Base-by-base conservation (phyloP, 345 rosid genomes). In the Kandelia obovata region DNA sequence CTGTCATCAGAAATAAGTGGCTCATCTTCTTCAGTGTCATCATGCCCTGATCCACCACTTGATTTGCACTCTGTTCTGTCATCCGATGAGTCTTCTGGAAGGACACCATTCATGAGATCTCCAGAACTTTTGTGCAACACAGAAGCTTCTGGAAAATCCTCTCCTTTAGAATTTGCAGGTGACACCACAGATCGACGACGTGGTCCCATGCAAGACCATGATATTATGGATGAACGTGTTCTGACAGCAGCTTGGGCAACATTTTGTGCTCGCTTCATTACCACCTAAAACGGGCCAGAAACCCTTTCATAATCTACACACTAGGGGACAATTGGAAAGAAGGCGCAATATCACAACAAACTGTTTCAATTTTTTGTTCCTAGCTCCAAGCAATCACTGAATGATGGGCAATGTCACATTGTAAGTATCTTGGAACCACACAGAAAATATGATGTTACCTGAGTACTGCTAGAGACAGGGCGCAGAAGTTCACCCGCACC, bases 181-280 rank as follows among this genome's bases (percentile, higher is more conserved):
- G 87, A 67, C 62, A 77, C 84, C 51, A 85, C 79, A 32, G 80
- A 73, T 39, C 96, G 86, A 9, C 94, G 86, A 0, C 96, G 88
- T n/a, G 92, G 93, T 49, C 96, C 97, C 66, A 95, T 92, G 80
- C 99, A 92, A 49, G 91, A 84, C 99, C 98, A 95, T 61, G 99
- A 85, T 3, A 97, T 64, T 61, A 91, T 75, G 62, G 93, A 81
- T 66, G 98, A 57, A 39, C 88, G 96, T 13, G 93, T 95, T 81
- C 82, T 83, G 62, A 84, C 92, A 39, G 89, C 96, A 32, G 99
- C 99, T 80, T 87, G 82, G 2, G 98, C 98, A 5, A 92, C 96
- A 65, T 88, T 85, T 73, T 87, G 91, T 19, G 98, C 99, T 57
- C 97, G 86, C 80, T 82, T 88, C 88, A 95, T 86, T 73, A 95